A percentile compares a stretch with the other conserved stretches of the same genome.
These are phyloP conservation scores for Xylaria sp. DNA, from an alignment of 2,329 filamentous ascomycete species.

Conservation along the genomic window DNA sequence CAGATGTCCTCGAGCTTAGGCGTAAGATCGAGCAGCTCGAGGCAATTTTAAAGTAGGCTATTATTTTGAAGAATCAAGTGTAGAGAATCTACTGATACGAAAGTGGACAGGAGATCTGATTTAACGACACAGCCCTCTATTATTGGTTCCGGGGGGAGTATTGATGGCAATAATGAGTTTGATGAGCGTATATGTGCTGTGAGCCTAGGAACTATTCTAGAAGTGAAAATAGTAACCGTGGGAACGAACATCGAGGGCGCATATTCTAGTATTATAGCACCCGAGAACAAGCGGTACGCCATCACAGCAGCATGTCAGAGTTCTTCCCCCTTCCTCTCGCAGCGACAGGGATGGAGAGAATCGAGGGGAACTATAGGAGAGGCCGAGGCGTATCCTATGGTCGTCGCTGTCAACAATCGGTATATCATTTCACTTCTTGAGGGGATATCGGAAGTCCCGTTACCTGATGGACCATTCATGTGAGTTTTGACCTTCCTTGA, in stretches of 20 bases:
- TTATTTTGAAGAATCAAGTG: too few relatives aligned
- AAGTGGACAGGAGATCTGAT: too few relatives aligned
- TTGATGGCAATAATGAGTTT: background rate
- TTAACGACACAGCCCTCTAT: background rate
- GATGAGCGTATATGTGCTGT: background rate
- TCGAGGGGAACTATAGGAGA: too few relatives aligned
- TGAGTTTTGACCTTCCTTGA: background rate
- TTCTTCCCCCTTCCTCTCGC: background rate
- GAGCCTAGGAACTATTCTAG: background rate
- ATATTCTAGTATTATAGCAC: background rate
- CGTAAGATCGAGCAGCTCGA: too few relatives aligned
- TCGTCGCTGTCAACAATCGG: background rate
- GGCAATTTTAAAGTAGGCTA: too few relatives aligned
- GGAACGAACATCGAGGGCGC: background rate
- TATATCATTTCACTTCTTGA: background rate
- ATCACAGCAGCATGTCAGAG: background rate
- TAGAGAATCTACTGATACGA: too few relatives aligned
- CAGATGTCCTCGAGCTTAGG: too few relatives aligned
- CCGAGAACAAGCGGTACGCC: background rate
- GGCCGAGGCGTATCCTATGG: background rate
- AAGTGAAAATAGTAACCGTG: background rate
- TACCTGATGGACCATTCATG: background rate
- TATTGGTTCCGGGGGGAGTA: background rate
- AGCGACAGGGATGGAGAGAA: background rate
- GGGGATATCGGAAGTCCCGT: background rate